These are phyloP conservation scores for Przewalskia tangutica DNA, from an alignment of 257 asterid genomes.

Conservation along the genomic window DNA sequence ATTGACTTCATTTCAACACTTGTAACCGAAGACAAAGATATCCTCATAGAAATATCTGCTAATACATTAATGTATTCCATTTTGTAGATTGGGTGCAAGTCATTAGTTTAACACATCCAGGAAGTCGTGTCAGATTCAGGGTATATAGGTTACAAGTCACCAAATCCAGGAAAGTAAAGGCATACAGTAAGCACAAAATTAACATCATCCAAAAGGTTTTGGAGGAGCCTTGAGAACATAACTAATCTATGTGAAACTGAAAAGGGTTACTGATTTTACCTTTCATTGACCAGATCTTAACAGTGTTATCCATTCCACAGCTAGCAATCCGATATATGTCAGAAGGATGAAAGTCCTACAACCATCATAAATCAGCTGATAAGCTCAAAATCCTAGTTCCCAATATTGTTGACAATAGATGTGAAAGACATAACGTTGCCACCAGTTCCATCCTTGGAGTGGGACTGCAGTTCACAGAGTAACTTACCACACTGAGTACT, in stretches of 20 bases:
- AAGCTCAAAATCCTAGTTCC: background rate
- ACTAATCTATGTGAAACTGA: background rate
- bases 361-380: conserved; percentile 14
- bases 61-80: background rate
- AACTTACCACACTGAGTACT: conserved; percentile 91
- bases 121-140: background rate
- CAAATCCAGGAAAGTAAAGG: background rate
- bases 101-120: background rate
- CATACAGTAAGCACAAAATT: background rate
- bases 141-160: background rate
- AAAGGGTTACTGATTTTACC: conserved; percentile 26
- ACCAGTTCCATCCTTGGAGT: background rate
- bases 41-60: background rate
- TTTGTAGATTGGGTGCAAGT: background rate
- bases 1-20: background rate
- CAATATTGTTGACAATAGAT: background rate
- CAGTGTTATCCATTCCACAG: conserved; percentile 99
- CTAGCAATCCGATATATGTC: conserved; percentile 86
- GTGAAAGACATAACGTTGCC: background rate
- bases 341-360: conserved; percentile 93
- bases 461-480: background rate
- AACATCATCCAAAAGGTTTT: background rate
- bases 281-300: conserved; percentile 97
- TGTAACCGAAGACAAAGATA: background rate
- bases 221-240: background rate